A percentile compares a stretch with the other conserved stretches of the same genome.
Conservation (phyloP, 2,329 filamentous ascomycete genomes). For the Paracoccidioides brasiliensis region DNA sequence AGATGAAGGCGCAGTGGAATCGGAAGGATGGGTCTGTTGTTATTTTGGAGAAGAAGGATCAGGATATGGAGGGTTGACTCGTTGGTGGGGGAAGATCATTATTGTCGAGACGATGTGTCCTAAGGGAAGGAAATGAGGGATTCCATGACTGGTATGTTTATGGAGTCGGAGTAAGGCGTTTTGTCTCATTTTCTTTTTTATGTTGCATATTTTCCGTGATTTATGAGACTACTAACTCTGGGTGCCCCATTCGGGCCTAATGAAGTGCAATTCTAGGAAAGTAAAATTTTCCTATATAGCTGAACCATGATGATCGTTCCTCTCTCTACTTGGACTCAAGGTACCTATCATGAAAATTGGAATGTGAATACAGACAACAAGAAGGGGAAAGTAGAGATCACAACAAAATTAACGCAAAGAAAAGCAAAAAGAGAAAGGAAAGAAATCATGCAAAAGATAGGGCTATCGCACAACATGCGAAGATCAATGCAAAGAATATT, state of each 20-base stretch:
- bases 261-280: background rate
- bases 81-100: background rate
- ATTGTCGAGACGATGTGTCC: background rate
- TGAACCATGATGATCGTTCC: background rate
- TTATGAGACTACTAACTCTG: background rate
- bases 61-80: conserved; percentile 32
- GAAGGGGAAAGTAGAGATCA: background rate
- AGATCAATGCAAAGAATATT: conserved; percentile 12
- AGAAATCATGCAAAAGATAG: conserved; percentile 2
- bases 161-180: conserved; percentile 2
- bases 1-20: conserved; percentile 53
- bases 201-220: background rate
- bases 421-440: background rate
- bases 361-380: background rate
- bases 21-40: conserved; percentile 28
- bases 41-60: conserved; percentile 24
- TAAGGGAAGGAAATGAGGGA: background rate
- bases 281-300: background rate
- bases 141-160: background rate
- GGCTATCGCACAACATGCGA: conserved; percentile 2
- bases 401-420: conserved; percentile 1
- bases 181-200: background rate
- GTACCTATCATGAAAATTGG: background rate
- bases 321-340: background rate
- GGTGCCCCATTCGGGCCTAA: background rate